Conservation (phyloP, 176 grass and related monocot genomes). For the Ensete ventricosum region DNA sequence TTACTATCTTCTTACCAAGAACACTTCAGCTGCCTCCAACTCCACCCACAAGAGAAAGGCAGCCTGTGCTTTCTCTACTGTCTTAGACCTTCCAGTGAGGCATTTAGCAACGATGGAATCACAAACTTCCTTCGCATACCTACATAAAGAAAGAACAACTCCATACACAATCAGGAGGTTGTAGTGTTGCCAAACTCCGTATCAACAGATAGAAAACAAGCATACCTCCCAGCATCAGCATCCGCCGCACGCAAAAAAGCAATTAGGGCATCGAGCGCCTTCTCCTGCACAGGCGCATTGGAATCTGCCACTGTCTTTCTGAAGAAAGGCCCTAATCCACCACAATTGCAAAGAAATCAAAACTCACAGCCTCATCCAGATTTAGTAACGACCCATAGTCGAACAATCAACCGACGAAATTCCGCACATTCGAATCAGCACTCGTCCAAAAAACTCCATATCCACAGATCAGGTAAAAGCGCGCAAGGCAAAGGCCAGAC, state of each 20-base stretch:
- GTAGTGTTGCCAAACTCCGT: background rate
- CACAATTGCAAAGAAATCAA: slow-evolving; percentile 10
- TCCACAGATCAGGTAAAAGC: slow-evolving; percentile 13
- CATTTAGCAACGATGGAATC: slow-evolving; percentile 90
- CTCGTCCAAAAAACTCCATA: background rate
- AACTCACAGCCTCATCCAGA: slow-evolving; percentile 44
- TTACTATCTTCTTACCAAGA: slow-evolving; percentile 54
- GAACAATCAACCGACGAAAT: slow-evolving; percentile 2
- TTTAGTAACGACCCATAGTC: slow-evolving; percentile 1
- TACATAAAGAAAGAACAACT: slow-evolving; percentile 23
- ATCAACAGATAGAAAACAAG: background rate
- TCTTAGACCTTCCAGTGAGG: slow-evolving; percentile 91
- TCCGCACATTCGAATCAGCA: background rate
- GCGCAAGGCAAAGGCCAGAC: slow-evolving; percentile 7
- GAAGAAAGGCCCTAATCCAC: slow-evolving; percentile 68
- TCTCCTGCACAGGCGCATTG: slow-evolving; percentile 97
- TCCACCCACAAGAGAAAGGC: slow-evolving; percentile 92
- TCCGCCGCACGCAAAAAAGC: slow-evolving; percentile 81
- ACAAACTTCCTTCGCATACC: slow-evolving; percentile 91
- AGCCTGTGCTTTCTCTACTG: slow-evolving; percentile 92
- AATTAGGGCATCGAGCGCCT: slow-evolving; percentile 81
- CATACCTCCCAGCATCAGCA: slow-evolving; percentile 68
- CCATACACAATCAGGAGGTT: slow-evolving; percentile 1
- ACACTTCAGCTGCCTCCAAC: slow-evolving; percentile 78
- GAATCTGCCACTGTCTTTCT: slow-evolving; percentile 93